Evolutionary conservation across 2,329 filamentous ascomycete species (phyloP), one percentile per base, ranked within the genome.

Genomic region (Epichloe bromicola): DNA sequence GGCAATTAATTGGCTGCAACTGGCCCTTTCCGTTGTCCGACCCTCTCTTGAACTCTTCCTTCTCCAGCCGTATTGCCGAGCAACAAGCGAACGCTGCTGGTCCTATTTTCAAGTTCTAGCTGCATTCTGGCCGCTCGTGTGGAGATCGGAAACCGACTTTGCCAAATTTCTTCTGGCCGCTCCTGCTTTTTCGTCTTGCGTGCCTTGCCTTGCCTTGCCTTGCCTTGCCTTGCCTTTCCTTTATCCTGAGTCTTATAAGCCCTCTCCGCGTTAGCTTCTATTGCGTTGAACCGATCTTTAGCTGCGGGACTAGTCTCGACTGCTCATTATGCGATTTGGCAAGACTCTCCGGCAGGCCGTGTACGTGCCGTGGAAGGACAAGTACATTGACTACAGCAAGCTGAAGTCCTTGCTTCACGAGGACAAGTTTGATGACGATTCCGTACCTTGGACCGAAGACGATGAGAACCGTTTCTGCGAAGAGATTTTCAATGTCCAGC

Each of bases 321-420:
- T n/a, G 19, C 34, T 40, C 49, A 49, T 46, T 47, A 97, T 98
- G 93, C 86, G 88, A 61, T 98, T 96, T 74, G 91, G 91, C 56
- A 88, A 83, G 72, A 96, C 88, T 48, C 79, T 98, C 54, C 81
- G 83, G 61, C 79, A 81, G 61, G 83, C 87, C 53, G 75, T 87
- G 60, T 93, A 97, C 67, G 71, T 79, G 59, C 88, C 89, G 63
- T 98, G 91, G 91, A 86, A 85, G 68, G 86, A 85, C 65, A 79
- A 94, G 63, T 97, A 98, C 74, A 88, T 98, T 64, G 90, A 97
- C 73, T 98, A 98, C 69, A 73, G 79, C 60, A 95, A 91, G 76
- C 82, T 98, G 58, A 97, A 97, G 76, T 76, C 78, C 62, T 77
- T 98, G 53, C 74, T 98, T 54, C 85, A 88, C 56, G 93, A 97